Base-by-base conservation (phyloP, 2,329 filamentous ascomycete species). In the Nannizziopsis barbatae region DNA sequence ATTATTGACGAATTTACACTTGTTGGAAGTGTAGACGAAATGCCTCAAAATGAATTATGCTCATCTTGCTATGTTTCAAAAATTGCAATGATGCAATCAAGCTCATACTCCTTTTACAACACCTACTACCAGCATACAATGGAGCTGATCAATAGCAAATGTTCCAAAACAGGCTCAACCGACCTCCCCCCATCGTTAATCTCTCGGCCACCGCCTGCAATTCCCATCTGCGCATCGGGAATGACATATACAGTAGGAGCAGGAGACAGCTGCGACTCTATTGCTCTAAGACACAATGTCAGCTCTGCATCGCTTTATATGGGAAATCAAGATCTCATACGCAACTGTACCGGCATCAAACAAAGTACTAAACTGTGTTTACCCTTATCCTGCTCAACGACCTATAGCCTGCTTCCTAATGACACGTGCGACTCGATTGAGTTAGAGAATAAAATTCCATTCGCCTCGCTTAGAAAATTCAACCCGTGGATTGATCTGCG, bases 41-140 rank as follows among this genome's bases (percentile, higher is more conserved):
- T 60, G 55, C 56, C 56, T 1, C 6, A 44, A 1, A 35, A 37
- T 3, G 56, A 62, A 42, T 43, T 62, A 9, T 62, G 60, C 42
- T 54, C 47, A 3, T 36, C 39, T 37, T 62, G 60, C 50, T 57
- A 56, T 44, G 30, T 37, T 1, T 39, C 46, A 2, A 51, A 47
- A n/a, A 50, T 58, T 2, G 32, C 45, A 10, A 52, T 61, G 49
- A 61, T 60, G 58, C 57, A 62, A 45, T 37, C 48, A 5, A 53
- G 45, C 9, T 20, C 42, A 6, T 60, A 62, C 49, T 55, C 56
- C 0, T 10, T 52, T 40, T 59, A 61, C 39, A 46, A 58, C 14
- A 18, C 50, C 8, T 18, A 17, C 40, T 53, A 45, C 41, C 14
- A 55, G 40, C 33, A 44, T 8, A 32, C 41, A 32, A 42, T 52